Evolutionary conservation across 192 early-diverging fungal genomes (phyloP).

Genomic region (Backusella psychrophila): DNA sequence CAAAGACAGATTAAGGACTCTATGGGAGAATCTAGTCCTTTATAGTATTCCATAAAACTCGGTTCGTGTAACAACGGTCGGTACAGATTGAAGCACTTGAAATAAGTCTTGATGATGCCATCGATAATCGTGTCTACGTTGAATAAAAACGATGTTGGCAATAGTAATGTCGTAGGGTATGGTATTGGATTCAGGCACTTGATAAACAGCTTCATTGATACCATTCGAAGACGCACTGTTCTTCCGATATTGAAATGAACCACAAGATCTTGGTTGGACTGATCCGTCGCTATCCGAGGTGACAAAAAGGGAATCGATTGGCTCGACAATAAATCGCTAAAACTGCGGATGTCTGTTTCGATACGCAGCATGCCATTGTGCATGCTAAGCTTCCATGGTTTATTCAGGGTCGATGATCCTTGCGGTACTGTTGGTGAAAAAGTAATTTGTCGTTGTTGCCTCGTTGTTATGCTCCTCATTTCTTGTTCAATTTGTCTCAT

Average conservation of each 20-base stretch:
- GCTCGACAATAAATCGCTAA: not conserved
- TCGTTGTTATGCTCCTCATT: not conserved
- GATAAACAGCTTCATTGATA: not conserved
- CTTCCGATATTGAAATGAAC: not conserved
- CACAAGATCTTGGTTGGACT: not conserved
- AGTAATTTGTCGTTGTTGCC: not conserved
- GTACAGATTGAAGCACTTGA: not conserved
- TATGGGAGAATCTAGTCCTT: not conserved
- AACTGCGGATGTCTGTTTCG: not conserved
- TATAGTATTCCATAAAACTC: not conserved
- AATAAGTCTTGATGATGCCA: not conserved
- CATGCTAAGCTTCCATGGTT: not conserved
- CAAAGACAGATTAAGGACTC: not conserved
- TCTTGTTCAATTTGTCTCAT: not conserved
- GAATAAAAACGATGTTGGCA: not conserved
- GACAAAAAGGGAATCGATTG: not conserved
- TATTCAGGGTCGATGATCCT: not conserved
- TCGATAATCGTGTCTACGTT: not conserved
- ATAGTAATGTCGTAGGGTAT: not conserved
- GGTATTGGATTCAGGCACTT: not conserved
- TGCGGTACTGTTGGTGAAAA: not conserved
- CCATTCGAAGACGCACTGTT: not conserved
- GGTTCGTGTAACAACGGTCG: not conserved
- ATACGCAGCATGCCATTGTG: not conserved
- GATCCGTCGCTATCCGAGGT: not conserved